These are phyloP conservation scores for Pseudophaeomoniella oleicola DNA, from an alignment of 2,329 filamentous ascomycete genomes.

Conservation along the genomic window DNA sequence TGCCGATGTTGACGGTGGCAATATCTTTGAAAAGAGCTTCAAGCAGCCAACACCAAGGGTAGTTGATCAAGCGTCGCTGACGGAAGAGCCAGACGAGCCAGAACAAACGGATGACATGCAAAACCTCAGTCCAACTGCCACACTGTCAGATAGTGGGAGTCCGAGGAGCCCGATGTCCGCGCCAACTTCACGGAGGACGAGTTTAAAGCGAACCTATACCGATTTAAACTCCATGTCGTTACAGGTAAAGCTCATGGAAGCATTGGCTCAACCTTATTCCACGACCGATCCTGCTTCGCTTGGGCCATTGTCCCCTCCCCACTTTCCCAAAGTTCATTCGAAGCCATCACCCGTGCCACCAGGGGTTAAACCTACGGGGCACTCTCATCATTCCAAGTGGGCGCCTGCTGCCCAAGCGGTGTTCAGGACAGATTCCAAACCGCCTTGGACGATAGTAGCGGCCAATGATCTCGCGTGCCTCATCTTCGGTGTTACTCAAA, in stretches of 20 bases:
- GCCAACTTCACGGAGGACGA: constrained; percentile 46
- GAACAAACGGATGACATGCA: constrained; percentile 6
- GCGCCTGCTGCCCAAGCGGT: constrained; percentile 87
- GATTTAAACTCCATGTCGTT: constrained; percentile 62
- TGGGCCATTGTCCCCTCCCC: constrained; percentile 1
- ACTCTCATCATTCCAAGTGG: constrained; percentile 82
- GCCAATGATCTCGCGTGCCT: constrained; percentile 94
- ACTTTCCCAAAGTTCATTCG: constrained; percentile 12
- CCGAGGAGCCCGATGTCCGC: constrained; percentile 16
- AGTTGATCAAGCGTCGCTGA: neutral
- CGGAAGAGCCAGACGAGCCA: neutral
- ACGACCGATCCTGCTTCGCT: constrained; percentile 25
- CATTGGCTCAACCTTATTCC: constrained; percentile 67
- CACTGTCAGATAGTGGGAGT: constrained; percentile 15
- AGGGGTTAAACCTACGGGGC: constrained; percentile 40
- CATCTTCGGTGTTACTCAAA: constrained; percentile 97
- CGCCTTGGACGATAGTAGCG: constrained; percentile 90
- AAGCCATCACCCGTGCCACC: neutral
- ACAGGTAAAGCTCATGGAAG: constrained; percentile 73
- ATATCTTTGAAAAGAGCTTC: constrained; percentile 78
- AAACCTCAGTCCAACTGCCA: constrained; percentile 18
- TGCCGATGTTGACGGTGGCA: constrained; percentile 55
- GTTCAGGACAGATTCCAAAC: constrained; percentile 82
- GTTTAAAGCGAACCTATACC: constrained; percentile 74
- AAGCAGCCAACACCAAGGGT: constrained; percentile 21